phyloP scores from a whole-genome alignment of 768 basidiomycete species.

The Tephrocybe sp. region DNA sequence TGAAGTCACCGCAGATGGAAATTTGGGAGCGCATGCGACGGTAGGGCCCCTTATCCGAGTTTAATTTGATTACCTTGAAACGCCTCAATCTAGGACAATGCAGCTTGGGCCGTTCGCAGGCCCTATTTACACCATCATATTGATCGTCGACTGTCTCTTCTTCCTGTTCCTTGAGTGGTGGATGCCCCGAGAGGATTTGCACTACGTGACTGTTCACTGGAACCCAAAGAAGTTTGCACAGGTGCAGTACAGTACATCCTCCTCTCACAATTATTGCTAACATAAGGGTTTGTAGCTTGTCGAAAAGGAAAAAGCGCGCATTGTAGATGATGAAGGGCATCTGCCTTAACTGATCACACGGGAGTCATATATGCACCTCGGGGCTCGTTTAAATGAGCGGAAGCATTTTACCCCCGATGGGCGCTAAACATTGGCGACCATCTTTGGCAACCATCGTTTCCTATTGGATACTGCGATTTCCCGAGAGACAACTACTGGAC shows the following conservation, averaged over 20 bases:
- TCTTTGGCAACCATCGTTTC: background rate
- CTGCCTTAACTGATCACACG: background rate
- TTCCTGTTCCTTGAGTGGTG: conserved; percentile 84
- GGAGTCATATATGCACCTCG: no score
- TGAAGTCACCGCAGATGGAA: conserved; percentile 61
- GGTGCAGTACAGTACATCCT: conserved; percentile 22
- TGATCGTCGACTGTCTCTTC: conserved; percentile 88
- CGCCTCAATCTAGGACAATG: conserved; percentile 55
- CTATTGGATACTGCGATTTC: background rate
- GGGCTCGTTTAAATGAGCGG: background rate
- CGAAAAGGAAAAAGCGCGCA: conserved; percentile 1
- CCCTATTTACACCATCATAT: conserved; percentile 83
- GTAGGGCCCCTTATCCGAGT: conserved; percentile 34
- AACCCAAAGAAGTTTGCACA: conserved; percentile 38
- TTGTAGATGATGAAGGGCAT: background rate
- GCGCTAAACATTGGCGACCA: background rate
- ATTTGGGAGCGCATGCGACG: conserved; percentile 77
- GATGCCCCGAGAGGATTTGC: conserved; percentile 74
- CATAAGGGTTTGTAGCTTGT: conserved; percentile 2
- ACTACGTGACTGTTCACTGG: conserved; percentile 73
- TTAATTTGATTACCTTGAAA: background rate
- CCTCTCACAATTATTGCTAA: background rate
- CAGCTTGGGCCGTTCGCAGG: conserved; percentile 79
- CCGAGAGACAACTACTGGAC: background rate
- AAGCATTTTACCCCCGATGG: background rate